Percentiles rank a stretch among this genome's conserved stretches.
Evolutionary conservation across 2,329 filamentous ascomycete species (phyloP).

Genomic region (Aureobasidium leucospermi): DNA sequence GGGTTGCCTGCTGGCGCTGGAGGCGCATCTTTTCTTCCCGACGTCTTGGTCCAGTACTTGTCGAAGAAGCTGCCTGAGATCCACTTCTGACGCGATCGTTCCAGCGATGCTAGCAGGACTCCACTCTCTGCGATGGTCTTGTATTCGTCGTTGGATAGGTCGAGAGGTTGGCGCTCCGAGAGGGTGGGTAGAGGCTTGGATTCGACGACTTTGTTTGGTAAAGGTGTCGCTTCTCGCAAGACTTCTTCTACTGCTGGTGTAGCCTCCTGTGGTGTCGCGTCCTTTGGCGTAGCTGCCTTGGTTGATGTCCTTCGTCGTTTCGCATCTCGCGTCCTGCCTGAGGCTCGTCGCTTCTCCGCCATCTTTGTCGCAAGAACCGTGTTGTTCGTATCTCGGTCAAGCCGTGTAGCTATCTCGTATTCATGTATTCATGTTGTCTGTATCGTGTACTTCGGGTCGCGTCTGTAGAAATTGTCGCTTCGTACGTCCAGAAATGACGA

Average conservation of each 20-base stretch:
- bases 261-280: constrained; percentile 2
- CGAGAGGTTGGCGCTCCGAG: constrained; percentile 56
- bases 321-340: constrained; percentile 1
- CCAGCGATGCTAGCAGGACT: constrained; percentile 65
- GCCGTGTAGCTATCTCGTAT: not conserved
- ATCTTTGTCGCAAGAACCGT: not conserved
- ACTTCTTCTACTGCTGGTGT: not conserved
- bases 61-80: constrained; percentile 61
- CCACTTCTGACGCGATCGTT: constrained; percentile 67
- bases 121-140: constrained; percentile 70
- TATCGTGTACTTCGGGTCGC: not conserved
- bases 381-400: not conserved
- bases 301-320: constrained; percentile 6
- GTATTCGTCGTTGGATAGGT: constrained; percentile 58
- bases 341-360: constrained; percentile 11
- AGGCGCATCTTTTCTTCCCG: constrained; percentile 57
- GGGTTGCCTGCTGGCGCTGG: constrained; percentile 40
- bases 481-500: not conserved
- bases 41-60: constrained; percentile 69
- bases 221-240: constrained; percentile 21
- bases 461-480: not conserved
- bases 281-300: constrained; percentile 3
- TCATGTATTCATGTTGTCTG: not conserved
- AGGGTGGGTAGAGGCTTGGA: constrained; percentile 66
- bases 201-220: constrained; percentile 58